These are phyloP conservation scores for Dorcoceras hygrometricum DNA, from an alignment of 257 asterid species.

Conservation along the genomic window DNA sequence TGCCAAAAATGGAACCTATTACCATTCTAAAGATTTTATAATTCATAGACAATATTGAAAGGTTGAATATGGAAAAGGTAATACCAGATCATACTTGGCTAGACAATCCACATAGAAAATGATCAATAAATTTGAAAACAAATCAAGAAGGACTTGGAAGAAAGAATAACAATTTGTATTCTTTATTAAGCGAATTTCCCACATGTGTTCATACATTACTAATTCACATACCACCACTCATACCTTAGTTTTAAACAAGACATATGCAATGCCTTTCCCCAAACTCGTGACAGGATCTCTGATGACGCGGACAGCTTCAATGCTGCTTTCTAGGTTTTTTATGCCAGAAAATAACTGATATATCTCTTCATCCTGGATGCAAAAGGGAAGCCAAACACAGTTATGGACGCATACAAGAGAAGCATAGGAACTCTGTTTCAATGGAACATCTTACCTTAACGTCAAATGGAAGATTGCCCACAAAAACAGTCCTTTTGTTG, in stretches of 20 bases:
- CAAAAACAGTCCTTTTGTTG: slow-evolving; percentile 75
- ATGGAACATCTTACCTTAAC: slow-evolving; percentile 55
- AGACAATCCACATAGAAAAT: slow-evolving; percentile 1
- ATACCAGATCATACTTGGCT: neutral
- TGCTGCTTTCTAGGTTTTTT: slow-evolving; percentile 61
- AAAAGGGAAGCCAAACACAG: neutral
- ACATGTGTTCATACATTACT: slow-evolving; percentile 2
- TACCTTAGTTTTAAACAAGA: slow-evolving; percentile 89
- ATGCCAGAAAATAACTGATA: slow-evolving; percentile 65
- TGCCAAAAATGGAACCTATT: neutral
- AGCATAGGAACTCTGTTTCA: neutral
- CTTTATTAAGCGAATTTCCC: neutral
- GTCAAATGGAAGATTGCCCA: slow-evolving; percentile 95
- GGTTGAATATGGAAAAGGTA: neutral
- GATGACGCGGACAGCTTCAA: slow-evolving; percentile 87
- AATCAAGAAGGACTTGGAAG: slow-evolving; percentile 1
- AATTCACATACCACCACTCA: slow-evolving; percentile 19
- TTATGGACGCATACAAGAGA: neutral
- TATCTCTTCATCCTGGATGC: slow-evolving; percentile 76
- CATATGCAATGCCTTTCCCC: slow-evolving; percentile 95
- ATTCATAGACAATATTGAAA: neutral
- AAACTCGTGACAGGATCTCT: slow-evolving; percentile 89
- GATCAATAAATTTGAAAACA: neutral
- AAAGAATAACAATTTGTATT: neutral
- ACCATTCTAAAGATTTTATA: neutral